Percentiles rank a stretch among this genome's conserved stretches.
phyloP scores from a whole-genome alignment of 306 rosid species.

The Heteromeles arbutifolia region DNA sequence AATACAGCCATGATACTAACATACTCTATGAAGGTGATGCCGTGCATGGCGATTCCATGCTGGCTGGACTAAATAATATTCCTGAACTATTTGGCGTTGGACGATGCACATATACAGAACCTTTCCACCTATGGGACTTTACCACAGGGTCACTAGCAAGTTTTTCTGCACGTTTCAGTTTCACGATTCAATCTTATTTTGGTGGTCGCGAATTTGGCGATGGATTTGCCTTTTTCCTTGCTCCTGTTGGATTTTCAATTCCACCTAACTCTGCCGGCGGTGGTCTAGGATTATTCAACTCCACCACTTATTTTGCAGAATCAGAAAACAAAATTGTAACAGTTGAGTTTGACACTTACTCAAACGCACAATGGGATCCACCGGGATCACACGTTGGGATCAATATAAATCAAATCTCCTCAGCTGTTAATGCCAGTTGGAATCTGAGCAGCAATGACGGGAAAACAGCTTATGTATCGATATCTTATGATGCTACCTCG shows the following conservation, averaged over 20 bases:
- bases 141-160: background rate
- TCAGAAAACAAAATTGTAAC: conserved; percentile 4
- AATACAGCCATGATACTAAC: background rate
- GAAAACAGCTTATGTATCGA: background rate
- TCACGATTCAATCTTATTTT: background rate
- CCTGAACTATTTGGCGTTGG: background rate
- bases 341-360: conserved; percentile 16
- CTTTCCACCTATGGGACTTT: conserved; percentile 12
- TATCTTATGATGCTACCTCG: conserved; percentile 12
- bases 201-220: background rate
- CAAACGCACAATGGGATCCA: background rate
- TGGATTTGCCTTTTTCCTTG: conserved; percentile 19
- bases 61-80: background rate
- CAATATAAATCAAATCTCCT: background rate
- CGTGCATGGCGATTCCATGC: background rate
- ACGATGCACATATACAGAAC: background rate
- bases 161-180: conserved; percentile 11
- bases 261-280: conserved; percentile 9
- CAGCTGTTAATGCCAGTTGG: background rate
- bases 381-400: conserved; percentile 1
- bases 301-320: background rate
- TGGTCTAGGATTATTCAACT: conserved; percentile 1
- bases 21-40: background rate
- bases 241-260: background rate
- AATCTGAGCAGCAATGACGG: background rate